Base-by-base conservation (phyloP, 805 yeast genomes). In the Metschnikowia sp. region DNA sequence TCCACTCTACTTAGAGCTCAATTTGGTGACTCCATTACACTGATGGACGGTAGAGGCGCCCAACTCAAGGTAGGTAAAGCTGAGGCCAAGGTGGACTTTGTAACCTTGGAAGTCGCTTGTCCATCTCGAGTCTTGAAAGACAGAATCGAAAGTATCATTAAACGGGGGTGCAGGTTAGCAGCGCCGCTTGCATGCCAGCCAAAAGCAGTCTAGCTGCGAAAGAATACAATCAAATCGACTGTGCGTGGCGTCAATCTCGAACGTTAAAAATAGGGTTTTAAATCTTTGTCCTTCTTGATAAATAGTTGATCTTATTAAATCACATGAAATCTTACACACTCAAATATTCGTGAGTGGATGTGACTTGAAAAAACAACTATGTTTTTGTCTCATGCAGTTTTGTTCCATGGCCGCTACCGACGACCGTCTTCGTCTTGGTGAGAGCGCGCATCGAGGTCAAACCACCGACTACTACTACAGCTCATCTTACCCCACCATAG, bases 61-160 rank as follows among this genome's bases (percentile, higher is more conserved):
- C 60, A 64, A 1, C 78, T 94, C 11, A 77, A 75, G 31, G 83
- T 92, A 43, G 98, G 96, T 35, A 83, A 83, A 49, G 80, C 77
- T 50, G 83, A 73, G 39, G 98, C 97, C 1, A 68, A 66, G 8
- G 79, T 94, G 13, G 78, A 84, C 54, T 88, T 84, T 55, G 61
- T 71, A 2, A 78, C 77, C 32, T 76, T 90, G 65, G 72, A 76
- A 4, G 96, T 92, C 1, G 65, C 60, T 3, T 88, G 97, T 60
- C 67, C 80, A 1, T 84, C 91, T 1, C 83, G 81, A 46, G 91
- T 90, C 1, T 69, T 94, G 47, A 81, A 81, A 54, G 92, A 88
- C 49, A 79, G 99, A 60, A 82, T 94, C 1, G 88, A 84, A 53
- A 91, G 86, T 54, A 84, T 92, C 18, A 68, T 94, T 50, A 81